Conservation (phyloP, 2,329 filamentous ascomycete species). For the Penicillium sp. region DNA sequence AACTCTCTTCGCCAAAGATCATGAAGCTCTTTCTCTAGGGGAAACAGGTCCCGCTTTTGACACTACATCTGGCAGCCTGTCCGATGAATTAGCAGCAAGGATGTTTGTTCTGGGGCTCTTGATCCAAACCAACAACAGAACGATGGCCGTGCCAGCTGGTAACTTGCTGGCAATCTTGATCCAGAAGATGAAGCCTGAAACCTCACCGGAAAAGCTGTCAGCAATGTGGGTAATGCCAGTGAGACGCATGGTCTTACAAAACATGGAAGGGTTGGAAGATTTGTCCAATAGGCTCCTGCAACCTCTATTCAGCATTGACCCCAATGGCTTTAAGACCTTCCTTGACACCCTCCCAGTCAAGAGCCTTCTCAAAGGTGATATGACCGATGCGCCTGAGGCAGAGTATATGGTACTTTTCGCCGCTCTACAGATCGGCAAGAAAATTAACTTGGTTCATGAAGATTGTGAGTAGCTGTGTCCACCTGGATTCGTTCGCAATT, state of each 20-base stretch:
- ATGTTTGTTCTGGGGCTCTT: constrained; percentile 33
- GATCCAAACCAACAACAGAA: constrained; percentile 28
- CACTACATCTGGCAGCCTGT: constrained; percentile 2
- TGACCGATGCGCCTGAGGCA: constrained; percentile 48
- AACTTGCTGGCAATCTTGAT: constrained; percentile 28
- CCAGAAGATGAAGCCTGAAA: constrained; percentile 24
- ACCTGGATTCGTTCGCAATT: constrained; percentile 8
- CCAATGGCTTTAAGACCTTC: constrained; percentile 44
- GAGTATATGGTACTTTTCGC: constrained; percentile 62
- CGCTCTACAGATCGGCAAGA: constrained; percentile 69
- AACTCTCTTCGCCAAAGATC: constrained; percentile 31
- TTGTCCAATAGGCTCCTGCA: constrained; percentile 36
- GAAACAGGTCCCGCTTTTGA: constrained; percentile 15
- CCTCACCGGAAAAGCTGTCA: constrained; percentile 11
- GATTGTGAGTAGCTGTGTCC: constrained; percentile 47
- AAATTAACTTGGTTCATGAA: constrained; percentile 66
- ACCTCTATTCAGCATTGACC: constrained; percentile 34
- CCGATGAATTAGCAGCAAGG: constrained; percentile 24
- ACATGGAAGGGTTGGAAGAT: constrained; percentile 33
- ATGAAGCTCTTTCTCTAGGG: constrained; percentile 28
- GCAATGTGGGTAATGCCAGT: constrained; percentile 37
- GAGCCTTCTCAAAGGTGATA: constrained; percentile 47
- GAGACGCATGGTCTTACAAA: constrained; percentile 35
- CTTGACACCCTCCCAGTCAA: constrained; percentile 57
- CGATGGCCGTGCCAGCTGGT: constrained; percentile 29